These are phyloP conservation scores for Tolypocladium ovalisporum DNA, from an alignment of 2,329 filamentous ascomycete species.

Conservation along the genomic window DNA sequence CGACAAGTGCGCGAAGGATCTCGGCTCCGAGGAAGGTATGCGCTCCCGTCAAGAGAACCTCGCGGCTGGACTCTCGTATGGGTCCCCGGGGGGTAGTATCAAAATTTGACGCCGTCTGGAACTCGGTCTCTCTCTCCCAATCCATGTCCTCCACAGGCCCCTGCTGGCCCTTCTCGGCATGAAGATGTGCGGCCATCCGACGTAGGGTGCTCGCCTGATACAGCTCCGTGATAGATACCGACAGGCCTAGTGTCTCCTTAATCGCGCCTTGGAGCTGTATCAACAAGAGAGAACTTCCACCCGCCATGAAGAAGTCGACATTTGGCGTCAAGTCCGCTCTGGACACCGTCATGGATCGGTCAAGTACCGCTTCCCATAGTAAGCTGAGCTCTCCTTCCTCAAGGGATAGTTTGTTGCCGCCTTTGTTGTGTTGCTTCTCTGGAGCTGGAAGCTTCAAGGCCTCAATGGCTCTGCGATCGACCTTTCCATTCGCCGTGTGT, in stretches of 20 bases:
- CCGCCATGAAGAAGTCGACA: conserved; percentile 30
- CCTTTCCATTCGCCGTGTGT: not conserved
- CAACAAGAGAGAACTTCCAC: conserved; percentile 30
- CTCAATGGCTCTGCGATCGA: not conserved
- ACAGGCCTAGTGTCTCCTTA: conserved; percentile 15
- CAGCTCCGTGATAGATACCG: conserved; percentile 23
- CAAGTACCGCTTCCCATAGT: conserved; percentile 8
- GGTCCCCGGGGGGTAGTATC: not conserved
- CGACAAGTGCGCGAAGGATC: conserved; percentile 25
- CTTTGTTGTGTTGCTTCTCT: not conserved
- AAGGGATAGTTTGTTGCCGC: not conserved
- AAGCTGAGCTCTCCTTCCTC: conserved; percentile 1
- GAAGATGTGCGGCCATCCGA: conserved; percentile 23
- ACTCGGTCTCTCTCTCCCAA: conserved; percentile 7
- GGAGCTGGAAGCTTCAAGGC: not conserved
- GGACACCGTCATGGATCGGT: not conserved
- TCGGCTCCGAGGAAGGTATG: conserved; percentile 29
- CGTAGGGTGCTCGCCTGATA: conserved; percentile 26
- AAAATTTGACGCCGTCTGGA: conserved; percentile 9
- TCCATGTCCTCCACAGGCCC: not conserved
- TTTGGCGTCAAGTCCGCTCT: conserved; percentile 5
- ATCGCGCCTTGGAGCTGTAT: conserved; percentile 22
- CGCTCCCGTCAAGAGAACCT: not conserved
- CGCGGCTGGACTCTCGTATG: not conserved
- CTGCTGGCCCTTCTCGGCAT: conserved; percentile 6